Base-by-base conservation (phyloP, 306 rosid species). In the Acacia confusa region DNA sequence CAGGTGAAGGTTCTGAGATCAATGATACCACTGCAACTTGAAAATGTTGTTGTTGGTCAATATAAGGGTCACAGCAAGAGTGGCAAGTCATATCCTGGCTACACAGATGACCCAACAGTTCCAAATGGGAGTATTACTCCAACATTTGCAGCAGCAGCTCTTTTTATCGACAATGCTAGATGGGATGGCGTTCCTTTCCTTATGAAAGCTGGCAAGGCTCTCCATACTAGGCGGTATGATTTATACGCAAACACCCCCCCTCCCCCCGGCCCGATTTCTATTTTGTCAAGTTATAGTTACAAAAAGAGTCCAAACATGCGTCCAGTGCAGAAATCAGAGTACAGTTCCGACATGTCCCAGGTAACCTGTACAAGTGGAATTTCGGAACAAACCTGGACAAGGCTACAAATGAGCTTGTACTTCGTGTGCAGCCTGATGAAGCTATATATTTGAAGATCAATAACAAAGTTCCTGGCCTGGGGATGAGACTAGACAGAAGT, bases 101-200 rank as follows among this genome's bases (percentile, higher is more conserved):
- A 95, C 80, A 86, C 80, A 48, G 94, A 93, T 66, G 99, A 93
- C 55, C 89, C 98, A 48, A 92, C 93, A 22, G 98, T 93, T 79
- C 94, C 97, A 58, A 89, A 86, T 4, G 91, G 83, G 55, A 95
- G 99, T 76, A 88, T 92, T 79, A 95, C 99, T 67, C 98, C 99
- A 47, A 95, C 99, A 27, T 95, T 95, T 88, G 99, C 99, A 4
- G 98, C 99, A 9, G 95, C 96, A 3, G 95, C 99, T 52, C 95
- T 95, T 82, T 95, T 95, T 77, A 88, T 95, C 40, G 76, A 89
- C 88, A 95, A 95, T 82, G 99, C 97, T 36, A 87, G 99, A 89
- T 95, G 99, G 99, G 99, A 95, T 82, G 98, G 98, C 20, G 98
- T 95, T 86, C 99, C 99, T 66, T 93, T 95, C 85, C 90, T 95